phyloP scores from a whole-genome alignment of 176 grass and related monocot genomes.

The sorghum (Sorghum bicolor) region DNA sequence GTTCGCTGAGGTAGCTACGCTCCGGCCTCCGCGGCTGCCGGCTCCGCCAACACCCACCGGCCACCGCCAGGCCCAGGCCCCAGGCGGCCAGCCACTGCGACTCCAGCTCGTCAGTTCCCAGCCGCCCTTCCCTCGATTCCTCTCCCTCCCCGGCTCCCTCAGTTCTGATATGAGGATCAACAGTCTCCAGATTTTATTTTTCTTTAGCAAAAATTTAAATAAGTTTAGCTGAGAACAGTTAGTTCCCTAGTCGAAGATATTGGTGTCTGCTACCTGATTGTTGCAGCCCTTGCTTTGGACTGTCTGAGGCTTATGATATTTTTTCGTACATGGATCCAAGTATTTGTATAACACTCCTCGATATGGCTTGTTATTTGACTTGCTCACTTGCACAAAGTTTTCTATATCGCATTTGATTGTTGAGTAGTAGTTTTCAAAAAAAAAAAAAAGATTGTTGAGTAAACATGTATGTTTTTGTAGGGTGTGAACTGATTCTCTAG shows the following conservation, averaged over 20 bases:
- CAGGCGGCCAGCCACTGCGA: no score
- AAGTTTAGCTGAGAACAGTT: not conserved
- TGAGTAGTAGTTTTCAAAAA: not conserved
- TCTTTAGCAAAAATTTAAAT: not conserved
- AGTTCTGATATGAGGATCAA: not conserved
- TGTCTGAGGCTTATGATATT: not conserved
- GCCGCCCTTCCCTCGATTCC: no score
- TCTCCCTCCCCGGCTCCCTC: no score
- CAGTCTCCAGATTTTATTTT: not conserved
- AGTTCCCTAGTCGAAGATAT: not conserved
- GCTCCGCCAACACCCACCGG: no score
- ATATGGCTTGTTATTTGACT: not conserved
- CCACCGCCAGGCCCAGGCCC: no score
- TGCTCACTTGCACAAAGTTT: not conserved
- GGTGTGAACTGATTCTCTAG: not conserved
- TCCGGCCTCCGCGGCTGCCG: no score
- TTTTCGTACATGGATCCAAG: not conserved
- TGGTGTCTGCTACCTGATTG: not conserved
- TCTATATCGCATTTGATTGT: not conserved
- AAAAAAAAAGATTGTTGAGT: no score
- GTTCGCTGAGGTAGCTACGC: no score
- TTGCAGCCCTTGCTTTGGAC: not conserved
- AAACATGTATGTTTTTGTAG: not conserved
- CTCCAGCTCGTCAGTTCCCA: not conserved
- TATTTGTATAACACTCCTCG: not conserved